Conservation (phyloP, 352 stramenopile species). For the Globisporangium acanthophoron region DNA sequence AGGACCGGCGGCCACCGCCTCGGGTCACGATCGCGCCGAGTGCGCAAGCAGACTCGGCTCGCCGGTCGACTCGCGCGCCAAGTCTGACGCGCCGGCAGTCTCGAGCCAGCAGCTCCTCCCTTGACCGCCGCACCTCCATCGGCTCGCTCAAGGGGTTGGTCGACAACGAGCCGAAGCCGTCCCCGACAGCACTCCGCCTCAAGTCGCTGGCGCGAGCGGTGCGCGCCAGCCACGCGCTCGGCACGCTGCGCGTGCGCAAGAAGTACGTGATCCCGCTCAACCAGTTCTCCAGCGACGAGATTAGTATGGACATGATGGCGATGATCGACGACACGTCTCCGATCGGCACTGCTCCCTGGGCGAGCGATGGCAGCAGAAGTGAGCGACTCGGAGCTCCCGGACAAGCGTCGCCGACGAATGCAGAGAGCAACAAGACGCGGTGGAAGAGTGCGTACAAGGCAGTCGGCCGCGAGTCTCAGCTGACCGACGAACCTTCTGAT, state of each 20-base stretch:
- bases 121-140: conserved; percentile 10
- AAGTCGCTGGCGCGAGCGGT: conserved; percentile 46
- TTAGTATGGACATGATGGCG: conserved; percentile 31
- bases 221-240: conserved; percentile 44
- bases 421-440: conserved; percentile 1
- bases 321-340: conserved; percentile 21
- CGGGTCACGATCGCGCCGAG: conserved; percentile 14
- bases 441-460: conserved; percentile 6
- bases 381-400: not conserved
- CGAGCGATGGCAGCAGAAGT: conserved; percentile 3
- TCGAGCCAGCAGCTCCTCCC: conserved; percentile 1
- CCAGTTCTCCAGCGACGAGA: conserved; percentile 34
- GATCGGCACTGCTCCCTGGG: conserved; percentile 6
- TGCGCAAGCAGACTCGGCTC: not conserved
- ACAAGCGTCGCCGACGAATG: not conserved
- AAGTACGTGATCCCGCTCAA: conserved; percentile 39
- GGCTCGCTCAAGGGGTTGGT: conserved; percentile 11
- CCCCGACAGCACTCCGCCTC: conserved; percentile 32
- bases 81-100: conserved; percentile 12
- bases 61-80: conserved; percentile 1
- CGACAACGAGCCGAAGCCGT: conserved; percentile 23
- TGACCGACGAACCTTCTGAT: not conserved
- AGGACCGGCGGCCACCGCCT: conserved; percentile 7
- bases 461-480: not conserved
- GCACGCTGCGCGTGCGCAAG: conserved; percentile 17